Conservation (phyloP, 2,329 filamentous ascomycete species). For the Fusarium sp. region DNA sequence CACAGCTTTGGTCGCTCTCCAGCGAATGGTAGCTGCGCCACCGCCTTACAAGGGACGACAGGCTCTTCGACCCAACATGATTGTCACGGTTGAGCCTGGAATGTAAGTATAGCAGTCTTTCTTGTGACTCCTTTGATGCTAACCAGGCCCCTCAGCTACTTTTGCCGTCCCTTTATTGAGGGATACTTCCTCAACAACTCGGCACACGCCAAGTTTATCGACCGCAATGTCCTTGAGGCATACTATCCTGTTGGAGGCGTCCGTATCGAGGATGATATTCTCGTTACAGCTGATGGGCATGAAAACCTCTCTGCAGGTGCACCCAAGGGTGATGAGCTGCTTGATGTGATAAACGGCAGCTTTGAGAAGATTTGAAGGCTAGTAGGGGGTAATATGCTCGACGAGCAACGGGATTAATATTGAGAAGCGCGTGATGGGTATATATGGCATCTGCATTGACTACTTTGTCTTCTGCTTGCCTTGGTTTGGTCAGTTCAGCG, state of each 20-base stretch:
- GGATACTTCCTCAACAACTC: slow-evolving; percentile 68
- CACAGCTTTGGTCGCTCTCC: slow-evolving; percentile 46
- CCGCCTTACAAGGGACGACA: slow-evolving; percentile 49
- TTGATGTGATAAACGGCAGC: slow-evolving; percentile 64
- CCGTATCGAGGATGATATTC: slow-evolving; percentile 88
- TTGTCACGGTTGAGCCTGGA: slow-evolving; percentile 82
- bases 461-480: background rate
- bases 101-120: slow-evolving; percentile 54
- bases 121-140: background rate
- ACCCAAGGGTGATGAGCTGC: slow-evolving; percentile 76
- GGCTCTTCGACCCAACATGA: slow-evolving; percentile 66
- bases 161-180: slow-evolving; percentile 76
- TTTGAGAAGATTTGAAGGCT: slow-evolving; percentile 38
- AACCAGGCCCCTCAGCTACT: slow-evolving; percentile 62
- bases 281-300: slow-evolving; percentile 77
- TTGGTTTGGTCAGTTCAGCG: background rate
- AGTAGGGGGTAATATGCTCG: background rate
- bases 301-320: slow-evolving; percentile 81
- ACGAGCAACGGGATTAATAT: background rate
- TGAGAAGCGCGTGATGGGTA: background rate
- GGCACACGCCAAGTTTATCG: slow-evolving; percentile 68
- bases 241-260: slow-evolving; percentile 87
- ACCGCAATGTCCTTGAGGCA: slow-evolving; percentile 67
- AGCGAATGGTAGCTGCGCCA: slow-evolving; percentile 36
- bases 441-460: slow-evolving; percentile 2